Evolutionary conservation across 2,329 filamentous ascomycete genomes (phyloP), one percentile per base, ranked within the genome.

Genomic region (Emergomyces orientalis): DNA sequence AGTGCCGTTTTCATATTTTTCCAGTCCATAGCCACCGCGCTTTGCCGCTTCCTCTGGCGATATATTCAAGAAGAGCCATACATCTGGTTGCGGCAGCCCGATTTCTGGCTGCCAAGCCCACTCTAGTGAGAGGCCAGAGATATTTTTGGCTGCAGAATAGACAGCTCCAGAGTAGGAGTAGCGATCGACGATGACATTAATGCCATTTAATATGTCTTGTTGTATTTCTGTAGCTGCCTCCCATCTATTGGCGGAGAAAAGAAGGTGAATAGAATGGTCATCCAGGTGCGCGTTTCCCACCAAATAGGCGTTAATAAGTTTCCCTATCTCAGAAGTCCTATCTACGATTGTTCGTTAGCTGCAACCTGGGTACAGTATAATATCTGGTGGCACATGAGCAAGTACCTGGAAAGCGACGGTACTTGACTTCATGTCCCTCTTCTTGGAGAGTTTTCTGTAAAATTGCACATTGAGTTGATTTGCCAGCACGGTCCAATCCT

Each of bases 141-240:
- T 90, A 54, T 85, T 81, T 73, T 97, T 97, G 3, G 94, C 93
- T 0, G 91, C 90, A 30, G 88, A 91, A 78, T 97, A 99, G 59
- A 97, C 91, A 63, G 92, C 89, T 61, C 94, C 94, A 25, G 89
- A 94, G 79, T 96, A 93, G 74, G 95, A 96, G 78, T 97, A 99
- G 57, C 94, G 87, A 75, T 99, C 94, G 68, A 93, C 87, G 47
- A 99, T 80, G 39, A 99, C 82, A 0, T 86, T 94, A 25, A 82
- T 86, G 9, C 93, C 92, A 1, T 79, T 74, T 0, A 79, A 77
- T 6, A 97, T 79, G 61, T 79, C 74, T 45, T 73, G 64, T 41
- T 75, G 70, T 43, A 81, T 80, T 52, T 70, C 70, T 34, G 71
- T 71, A 17, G 77, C 75, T 49, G 79, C 74, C 72, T 96, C 92